Conservation (phyloP, 257 asterid genomes). For the Handroanthus guayacan region DNA sequence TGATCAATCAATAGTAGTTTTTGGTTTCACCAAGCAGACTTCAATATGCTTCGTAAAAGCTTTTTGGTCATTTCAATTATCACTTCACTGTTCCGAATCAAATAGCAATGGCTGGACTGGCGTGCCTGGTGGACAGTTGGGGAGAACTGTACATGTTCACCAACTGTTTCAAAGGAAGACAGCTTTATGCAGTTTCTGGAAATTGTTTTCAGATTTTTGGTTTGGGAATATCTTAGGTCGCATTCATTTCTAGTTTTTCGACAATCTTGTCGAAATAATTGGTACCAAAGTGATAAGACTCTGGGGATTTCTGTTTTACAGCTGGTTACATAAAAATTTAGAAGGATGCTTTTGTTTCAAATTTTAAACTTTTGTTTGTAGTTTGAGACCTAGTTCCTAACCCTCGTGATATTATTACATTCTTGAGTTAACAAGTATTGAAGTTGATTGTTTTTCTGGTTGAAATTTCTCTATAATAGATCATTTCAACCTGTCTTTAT, state of each 20-base stretch:
- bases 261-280: constrained; percentile 3
- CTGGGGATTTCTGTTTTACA: background rate
- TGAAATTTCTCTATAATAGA: constrained; percentile 61
- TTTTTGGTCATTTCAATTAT: background rate
- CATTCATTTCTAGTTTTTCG: background rate
- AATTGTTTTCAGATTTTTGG: background rate
- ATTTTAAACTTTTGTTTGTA: background rate
- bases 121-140: background rate
- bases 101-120: background rate
- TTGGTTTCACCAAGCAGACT: constrained; percentile 13
- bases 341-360: constrained; percentile 17
- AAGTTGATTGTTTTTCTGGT: constrained; percentile 56
- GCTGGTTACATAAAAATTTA: constrained; percentile 26
- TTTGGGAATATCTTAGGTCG: background rate
- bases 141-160: background rate
- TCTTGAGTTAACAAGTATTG: constrained; percentile 36
- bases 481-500: constrained; percentile 53
- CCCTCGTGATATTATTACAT: constrained; percentile 34
- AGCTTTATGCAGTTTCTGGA: background rate
- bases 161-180: background rate
- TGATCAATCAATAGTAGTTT: background rate
- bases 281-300: background rate
- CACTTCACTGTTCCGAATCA: background rate
- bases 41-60: background rate
- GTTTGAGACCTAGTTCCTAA: constrained; percentile 40